phyloP scores from a whole-genome alignment of 2,329 filamentous ascomycete genomes.

The Cadophora sp. region DNA sequence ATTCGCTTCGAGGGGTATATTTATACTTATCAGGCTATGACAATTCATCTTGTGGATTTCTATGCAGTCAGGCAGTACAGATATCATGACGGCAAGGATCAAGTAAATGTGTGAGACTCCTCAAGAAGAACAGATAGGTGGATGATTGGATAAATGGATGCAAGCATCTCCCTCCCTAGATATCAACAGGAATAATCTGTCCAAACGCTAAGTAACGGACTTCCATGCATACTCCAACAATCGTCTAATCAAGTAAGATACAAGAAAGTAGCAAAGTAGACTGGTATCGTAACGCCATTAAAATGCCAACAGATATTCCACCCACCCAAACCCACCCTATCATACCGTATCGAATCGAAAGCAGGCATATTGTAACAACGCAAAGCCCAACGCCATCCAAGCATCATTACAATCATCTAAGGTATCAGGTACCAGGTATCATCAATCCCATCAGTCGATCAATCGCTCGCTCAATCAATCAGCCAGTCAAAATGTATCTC shows the following conservation, averaged over 20 bases:
- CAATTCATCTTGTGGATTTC: no score
- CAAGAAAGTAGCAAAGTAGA: conserved; percentile 13
- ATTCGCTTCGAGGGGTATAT: no score
- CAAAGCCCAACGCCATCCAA: conserved; percentile 8
- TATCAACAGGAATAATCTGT: no score
- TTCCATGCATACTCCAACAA: neutral
- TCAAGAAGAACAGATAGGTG: no score
- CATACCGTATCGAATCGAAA: neutral
- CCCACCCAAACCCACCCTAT: neutral
- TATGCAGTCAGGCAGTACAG: no score
- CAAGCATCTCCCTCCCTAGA: no score
- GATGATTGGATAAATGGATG: no score
- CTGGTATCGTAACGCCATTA: conserved; percentile 18
- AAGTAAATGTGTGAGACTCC: no score
- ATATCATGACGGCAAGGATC: no score
- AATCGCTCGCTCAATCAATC: neutral
- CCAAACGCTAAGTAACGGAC: no score
- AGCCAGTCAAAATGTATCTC: conserved; percentile 34
- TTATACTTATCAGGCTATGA: no score
- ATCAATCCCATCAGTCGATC: neutral
- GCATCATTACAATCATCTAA: conserved; percentile 16
- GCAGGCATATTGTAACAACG: neutral
- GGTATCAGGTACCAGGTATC: neutral
- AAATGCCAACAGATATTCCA: conserved; percentile 5
- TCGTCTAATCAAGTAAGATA: neutral